Evolutionary conservation across 768 basidiomycete genomes (phyloP).

Genomic region (Tulasnella sp.): DNA sequence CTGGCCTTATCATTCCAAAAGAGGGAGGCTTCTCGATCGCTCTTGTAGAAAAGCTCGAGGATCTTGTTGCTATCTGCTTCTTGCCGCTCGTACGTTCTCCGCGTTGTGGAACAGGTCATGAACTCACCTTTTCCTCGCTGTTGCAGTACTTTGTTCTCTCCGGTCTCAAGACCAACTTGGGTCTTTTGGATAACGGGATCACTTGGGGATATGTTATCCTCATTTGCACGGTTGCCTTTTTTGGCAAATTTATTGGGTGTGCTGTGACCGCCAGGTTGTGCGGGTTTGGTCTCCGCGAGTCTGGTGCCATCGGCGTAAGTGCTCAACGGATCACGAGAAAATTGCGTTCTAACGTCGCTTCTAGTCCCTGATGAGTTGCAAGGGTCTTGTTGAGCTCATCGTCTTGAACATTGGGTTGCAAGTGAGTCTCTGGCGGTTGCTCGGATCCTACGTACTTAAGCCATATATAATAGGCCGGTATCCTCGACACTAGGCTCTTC

Average conservation of each 20-base stretch:
- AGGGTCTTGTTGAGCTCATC: conserved; percentile 78
- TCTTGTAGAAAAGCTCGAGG: conserved; percentile 75
- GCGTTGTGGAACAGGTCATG: conserved; percentile 13
- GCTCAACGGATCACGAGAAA: neutral
- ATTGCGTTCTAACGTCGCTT: neutral
- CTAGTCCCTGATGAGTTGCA: conserved; percentile 69
- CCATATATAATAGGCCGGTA: conserved; percentile 20
- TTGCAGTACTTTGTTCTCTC: conserved; percentile 65
- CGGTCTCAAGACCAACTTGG: conserved; percentile 69
- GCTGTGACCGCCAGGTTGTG: conserved; percentile 41
- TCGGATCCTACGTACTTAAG: neutral
- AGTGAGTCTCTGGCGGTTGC: conserved; percentile 42
- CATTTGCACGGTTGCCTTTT: conserved; percentile 62
- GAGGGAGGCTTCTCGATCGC: conserved; percentile 72
- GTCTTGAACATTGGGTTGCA: conserved; percentile 78
- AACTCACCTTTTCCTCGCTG: conserved; percentile 1
- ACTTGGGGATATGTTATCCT: conserved; percentile 75
- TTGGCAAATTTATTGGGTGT: conserved; percentile 68
- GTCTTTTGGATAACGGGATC: conserved; percentile 56
- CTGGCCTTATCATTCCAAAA: conserved; percentile 51
- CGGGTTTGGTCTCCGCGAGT: conserved; percentile 65
- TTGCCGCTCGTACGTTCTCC: conserved; percentile 50
- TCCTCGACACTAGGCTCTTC: conserved; percentile 45
- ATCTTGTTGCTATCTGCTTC: conserved; percentile 65
- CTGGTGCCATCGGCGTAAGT: conserved; percentile 54